These are phyloP conservation scores for Bolboschoenus planiculmis DNA, from an alignment of 176 grass and related monocot species.

Conservation along the genomic window DNA sequence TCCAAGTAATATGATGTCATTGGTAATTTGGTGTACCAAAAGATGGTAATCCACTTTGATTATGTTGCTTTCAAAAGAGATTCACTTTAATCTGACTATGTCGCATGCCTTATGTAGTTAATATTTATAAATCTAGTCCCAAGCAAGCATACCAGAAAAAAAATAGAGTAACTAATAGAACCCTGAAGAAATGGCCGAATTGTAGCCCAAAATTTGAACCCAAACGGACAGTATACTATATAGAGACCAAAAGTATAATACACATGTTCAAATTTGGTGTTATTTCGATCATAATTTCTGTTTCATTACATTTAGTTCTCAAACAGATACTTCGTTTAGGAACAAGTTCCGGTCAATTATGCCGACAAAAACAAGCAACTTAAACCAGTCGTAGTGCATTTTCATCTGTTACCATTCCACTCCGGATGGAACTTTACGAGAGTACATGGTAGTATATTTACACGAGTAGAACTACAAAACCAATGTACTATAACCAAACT, in stretches of 20 bases:
- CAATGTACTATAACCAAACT: not conserved
- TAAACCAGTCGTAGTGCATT: no score
- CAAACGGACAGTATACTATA: not conserved
- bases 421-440: no score
- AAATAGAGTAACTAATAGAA: not conserved
- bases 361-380: no score
- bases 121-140: not conserved
- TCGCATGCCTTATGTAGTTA: not conserved
- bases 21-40: not conserved
- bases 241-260: not conserved
- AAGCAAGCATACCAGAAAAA: not conserved
- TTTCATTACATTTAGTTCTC: not conserved
- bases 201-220: not conserved
- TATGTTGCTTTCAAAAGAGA: not conserved
- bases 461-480: not conserved
- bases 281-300: not conserved
- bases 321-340: no score
- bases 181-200: not conserved
- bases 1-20: not conserved
- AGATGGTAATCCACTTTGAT: not conserved
- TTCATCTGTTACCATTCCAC: no score
- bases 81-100: not conserved
- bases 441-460: no score
- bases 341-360: no score
- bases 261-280: not conserved